Evolutionary conservation across 352 stramenopile genomes (phyloP).

Genomic region (Globisporangium carolinianum): DNA sequence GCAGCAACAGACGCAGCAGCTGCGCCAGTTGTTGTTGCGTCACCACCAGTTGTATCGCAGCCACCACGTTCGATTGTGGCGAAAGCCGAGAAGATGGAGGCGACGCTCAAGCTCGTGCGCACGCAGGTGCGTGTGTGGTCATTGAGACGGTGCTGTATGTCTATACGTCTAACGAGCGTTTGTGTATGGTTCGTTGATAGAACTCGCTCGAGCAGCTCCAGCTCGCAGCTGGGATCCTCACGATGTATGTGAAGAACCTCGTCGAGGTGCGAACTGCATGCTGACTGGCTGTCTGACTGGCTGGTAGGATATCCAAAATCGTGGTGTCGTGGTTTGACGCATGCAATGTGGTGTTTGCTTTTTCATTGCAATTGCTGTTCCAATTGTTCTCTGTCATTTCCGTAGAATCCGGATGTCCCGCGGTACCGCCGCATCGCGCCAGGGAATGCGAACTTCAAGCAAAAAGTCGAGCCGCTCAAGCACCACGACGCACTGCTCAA

Average conservation of each 20-base stretch:
- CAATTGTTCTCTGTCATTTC: too few relatives aligned
- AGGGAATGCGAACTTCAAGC: slow-evolving; percentile 80
- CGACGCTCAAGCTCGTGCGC: slow-evolving; percentile 37
- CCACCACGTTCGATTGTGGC: slow-evolving; percentile 11
- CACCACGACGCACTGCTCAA: slow-evolving; percentile 72
- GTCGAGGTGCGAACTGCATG: slow-evolving; percentile 39
- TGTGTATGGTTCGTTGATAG: slow-evolving; percentile 19
- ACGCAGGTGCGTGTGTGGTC: slow-evolving; percentile 26
- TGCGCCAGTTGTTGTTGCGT: background rate
- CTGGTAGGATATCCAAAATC: too few relatives aligned
- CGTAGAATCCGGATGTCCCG: slow-evolving; percentile 71
- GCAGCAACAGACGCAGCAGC: background rate
- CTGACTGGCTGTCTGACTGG: too few relatives aligned
- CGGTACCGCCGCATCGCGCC: slow-evolving; percentile 72
- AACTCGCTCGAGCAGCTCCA: slow-evolving; percentile 70
- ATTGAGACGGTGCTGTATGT: background rate
- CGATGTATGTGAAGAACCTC: slow-evolving; percentile 86
- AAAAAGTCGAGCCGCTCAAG: slow-evolving; percentile 78
- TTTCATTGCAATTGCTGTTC: too few relatives aligned
- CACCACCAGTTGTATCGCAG: background rate
- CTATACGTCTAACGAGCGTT: background rate
- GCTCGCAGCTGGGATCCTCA: slow-evolving; percentile 57
- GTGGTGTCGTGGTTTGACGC: background rate
- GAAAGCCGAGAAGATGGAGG: slow-evolving; percentile 38
- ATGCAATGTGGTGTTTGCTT: slow-evolving; percentile 2